Base-by-base conservation (phyloP, 768 basidiomycete species). In the Paxillus rubicundulus region DNA sequence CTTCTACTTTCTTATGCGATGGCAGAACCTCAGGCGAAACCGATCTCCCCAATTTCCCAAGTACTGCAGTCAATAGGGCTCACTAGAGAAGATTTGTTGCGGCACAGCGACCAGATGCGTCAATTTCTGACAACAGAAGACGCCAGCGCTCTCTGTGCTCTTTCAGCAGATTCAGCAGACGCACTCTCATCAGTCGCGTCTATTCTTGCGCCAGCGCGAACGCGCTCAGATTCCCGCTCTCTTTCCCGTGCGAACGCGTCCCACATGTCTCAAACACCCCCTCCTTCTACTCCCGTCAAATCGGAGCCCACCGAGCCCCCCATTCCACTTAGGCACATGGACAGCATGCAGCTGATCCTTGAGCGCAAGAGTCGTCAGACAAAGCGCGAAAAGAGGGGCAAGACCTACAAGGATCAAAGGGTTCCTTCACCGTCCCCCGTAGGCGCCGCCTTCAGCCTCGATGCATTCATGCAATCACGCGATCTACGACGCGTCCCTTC, bases 41-140 rank as follows among this genome's bases (percentile, higher is more conserved):
- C 68, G 9, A 50, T 67, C 32, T 90, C 88, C 8, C 89, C 89
- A 33, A 88, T 89, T 27, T 86, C 86, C 30, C 82, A 84, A 59
- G 79, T 91, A 20, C 72, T 91, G 33, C 75, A 81, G 60, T 82
- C 82, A 16, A 77, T 91, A 38, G 87, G 88, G 47, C 77, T 91
- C 63, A 89, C 89, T 58, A 81, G 86, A 68, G 83, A 87, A 62
- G 89, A 90, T 71, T 74, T 91, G 51, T 66, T 75, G 60, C 77
- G 80, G 64, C 86, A 82, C 64, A 88, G 84, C 61, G 79, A 85
- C 72, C 81, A 89, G 67, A 90, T 91, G 88, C 85, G 87, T 47
- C 82, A 82, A 60, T 89, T 88, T 73, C 76, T 89, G 59, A 84
- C 81, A 32, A 70, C 81, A 28, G 78, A 83, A 62, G 73, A 73